A percentile compares a stretch with the other conserved stretches of the same genome.
phyloP scores from a whole-genome alignment of 176 grass and related monocot genomes.

The Hyparrhenia diplandra region DNA sequence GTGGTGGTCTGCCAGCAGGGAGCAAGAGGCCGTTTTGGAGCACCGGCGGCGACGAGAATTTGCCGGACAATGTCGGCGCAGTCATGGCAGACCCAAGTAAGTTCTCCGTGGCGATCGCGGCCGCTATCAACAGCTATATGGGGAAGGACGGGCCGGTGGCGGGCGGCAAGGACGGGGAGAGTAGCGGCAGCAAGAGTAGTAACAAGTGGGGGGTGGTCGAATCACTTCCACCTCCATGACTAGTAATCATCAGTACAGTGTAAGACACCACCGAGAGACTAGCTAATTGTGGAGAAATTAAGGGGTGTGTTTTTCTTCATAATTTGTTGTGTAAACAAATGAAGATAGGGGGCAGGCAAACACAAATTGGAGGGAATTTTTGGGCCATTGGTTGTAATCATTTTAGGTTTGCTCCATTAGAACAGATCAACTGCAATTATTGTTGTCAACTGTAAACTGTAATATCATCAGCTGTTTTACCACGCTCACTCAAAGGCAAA shows the following conservation, averaged over 20 bases:
- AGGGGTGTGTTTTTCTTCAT: not conserved
- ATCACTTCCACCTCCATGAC: slow-evolving; percentile 34
- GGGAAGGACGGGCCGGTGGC: slow-evolving; percentile 41
- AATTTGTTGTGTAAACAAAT: slow-evolving; percentile 29
- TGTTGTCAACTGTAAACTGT: slow-evolving; percentile 20
- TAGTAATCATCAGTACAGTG: slow-evolving; percentile 26
- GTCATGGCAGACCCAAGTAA: slow-evolving; percentile 38
- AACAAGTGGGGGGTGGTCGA: slow-evolving; percentile 46
- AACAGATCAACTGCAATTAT: slow-evolving; percentile 13
- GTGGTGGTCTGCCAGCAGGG: not conserved
- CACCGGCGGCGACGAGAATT: slow-evolving; percentile 16
- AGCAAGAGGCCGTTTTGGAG: slow-evolving; percentile 54
- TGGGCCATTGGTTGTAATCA: slow-evolving; percentile 8
- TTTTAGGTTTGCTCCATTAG: not conserved
- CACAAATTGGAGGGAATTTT: slow-evolving; percentile 4
- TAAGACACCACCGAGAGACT: not conserved
- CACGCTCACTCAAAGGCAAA: not conserved
- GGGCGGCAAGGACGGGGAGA: slow-evolving; percentile 56
- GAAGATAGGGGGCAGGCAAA: slow-evolving; percentile 11
- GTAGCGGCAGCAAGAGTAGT: slow-evolving; percentile 40
- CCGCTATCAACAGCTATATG: slow-evolving; percentile 46
- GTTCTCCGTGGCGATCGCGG: slow-evolving; percentile 38
- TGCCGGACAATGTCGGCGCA: slow-evolving; percentile 18
- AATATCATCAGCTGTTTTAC: not conserved
- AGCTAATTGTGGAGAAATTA: slow-evolving; percentile 28